A percentile compares a stretch with the other conserved stretches of the same genome.
Conservation (phyloP, 2,329 filamentous ascomycete genomes). For the Cordyceps militaris region DNA sequence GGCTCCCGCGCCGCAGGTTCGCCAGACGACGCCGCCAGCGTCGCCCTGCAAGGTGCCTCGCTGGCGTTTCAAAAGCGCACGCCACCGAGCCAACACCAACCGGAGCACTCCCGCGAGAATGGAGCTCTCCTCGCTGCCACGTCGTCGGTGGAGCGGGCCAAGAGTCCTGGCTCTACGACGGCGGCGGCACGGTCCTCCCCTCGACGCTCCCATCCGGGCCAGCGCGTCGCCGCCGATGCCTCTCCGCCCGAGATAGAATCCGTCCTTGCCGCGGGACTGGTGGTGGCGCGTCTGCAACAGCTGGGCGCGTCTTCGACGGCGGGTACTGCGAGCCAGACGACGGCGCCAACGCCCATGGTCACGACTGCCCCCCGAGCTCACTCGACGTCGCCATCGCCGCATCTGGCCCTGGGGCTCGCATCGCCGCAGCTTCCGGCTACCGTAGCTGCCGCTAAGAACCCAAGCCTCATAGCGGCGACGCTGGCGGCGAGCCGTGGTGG, state of each 20-base stretch:
- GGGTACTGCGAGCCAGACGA: background rate
- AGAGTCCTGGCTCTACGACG: conserved; percentile 11
- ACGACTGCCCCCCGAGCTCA: conserved; percentile 7
- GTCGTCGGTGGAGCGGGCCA: conserved; percentile 21
- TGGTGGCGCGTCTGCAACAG: conserved; percentile 21
- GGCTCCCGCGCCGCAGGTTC: conserved; percentile 22
- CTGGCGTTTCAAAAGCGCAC: conserved; percentile 43
- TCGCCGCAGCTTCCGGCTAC: conserved; percentile 1
- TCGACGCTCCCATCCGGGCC: conserved; percentile 26
- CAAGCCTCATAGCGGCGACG: conserved; percentile 51
- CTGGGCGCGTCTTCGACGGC: conserved; percentile 15
- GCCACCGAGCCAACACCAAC: background rate
- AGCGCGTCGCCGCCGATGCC: conserved; percentile 23
- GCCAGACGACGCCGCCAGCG: conserved; percentile 33
- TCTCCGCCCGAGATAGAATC: conserved; percentile 23
- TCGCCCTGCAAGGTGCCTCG: conserved; percentile 47
- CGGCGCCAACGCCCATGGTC: background rate
- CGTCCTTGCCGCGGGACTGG: conserved; percentile 14
- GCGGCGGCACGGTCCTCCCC: conserved; percentile 15
- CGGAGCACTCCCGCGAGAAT: conserved; percentile 21
- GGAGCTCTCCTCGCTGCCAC: conserved; percentile 40
- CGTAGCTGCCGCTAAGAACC: conserved; percentile 37
- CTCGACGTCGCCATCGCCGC: conserved; percentile 6
- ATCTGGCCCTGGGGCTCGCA: background rate
- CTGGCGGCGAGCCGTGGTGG: conserved; percentile 48